phyloP scores from a whole-genome alignment of 345 rosid species.

The Streptanthus diversifolius region DNA sequence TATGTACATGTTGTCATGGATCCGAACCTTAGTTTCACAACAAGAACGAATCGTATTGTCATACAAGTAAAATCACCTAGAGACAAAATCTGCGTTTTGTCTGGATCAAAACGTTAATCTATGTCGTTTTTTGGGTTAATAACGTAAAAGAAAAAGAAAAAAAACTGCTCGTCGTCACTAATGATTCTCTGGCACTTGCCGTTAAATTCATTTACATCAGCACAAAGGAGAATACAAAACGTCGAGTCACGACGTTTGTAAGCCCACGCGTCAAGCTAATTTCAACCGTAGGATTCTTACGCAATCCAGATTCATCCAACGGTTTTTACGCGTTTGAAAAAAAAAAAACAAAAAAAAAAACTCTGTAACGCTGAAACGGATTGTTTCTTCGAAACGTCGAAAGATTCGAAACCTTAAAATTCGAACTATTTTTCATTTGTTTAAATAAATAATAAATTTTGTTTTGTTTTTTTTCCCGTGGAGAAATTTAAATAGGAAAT shows the following conservation, averaged over 20 bases:
- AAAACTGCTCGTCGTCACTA: slow-evolving; percentile 1
- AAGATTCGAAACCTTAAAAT: neutral
- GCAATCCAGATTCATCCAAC: slow-evolving; percentile 17
- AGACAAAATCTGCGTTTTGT: neutral
- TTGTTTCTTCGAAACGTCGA: slow-evolving; percentile 6
- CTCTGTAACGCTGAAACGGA: slow-evolving; percentile 20
- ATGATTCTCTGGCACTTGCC: slow-evolving; percentile 25
- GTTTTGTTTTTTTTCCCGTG: neutral
- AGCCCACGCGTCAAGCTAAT: slow-evolving; percentile 24
- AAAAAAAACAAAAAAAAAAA: no score
- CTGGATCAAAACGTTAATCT: neutral
- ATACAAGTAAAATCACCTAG: neutral
- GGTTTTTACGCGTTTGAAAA: slow-evolving; percentile 21
- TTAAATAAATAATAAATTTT: neutral
- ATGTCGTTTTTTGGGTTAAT: neutral
- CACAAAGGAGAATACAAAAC: neutral
- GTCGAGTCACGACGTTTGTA: slow-evolving; percentile 22
- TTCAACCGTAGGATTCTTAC: slow-evolving; percentile 21
- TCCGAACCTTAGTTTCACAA: no score
- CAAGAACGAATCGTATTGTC: no score
- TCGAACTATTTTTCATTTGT: neutral
- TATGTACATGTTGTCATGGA: no score
- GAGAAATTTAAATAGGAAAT: neutral
- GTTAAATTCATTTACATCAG: neutral
- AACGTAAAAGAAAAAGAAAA: neutral